Base-by-base conservation (phyloP, 768 basidiomycete species). In the Serendipita sp. region DNA sequence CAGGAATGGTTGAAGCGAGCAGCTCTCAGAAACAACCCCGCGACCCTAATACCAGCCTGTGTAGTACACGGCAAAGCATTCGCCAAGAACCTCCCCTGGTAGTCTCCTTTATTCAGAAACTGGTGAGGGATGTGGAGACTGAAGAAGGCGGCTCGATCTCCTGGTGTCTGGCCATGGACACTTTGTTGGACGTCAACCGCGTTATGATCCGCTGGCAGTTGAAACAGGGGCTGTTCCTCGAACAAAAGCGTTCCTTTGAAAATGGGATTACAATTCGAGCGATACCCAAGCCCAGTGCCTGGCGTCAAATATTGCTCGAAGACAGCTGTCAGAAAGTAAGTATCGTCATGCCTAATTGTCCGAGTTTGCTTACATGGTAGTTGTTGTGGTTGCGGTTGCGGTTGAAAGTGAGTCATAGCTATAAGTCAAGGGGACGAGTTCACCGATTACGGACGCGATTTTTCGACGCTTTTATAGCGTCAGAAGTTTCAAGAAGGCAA, bases 1-100 rank as follows among this genome's bases (percentile, higher is more conserved):
- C 73, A 74, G 13, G 72, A 72, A 41, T 70, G 70, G 63, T 74
- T 74, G 48, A 74, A 69, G 34, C 72, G 70, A 13, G 72, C 67
- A 0, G 67, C 73, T 46, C 66, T 62, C 23, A 73, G 67, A 67
- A 74, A 73, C 16, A 74, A 48, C 11, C 72, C 73, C 10, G 4
- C 54, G 64, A 30, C 5, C 11, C 62, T 60, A 64, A 65, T 34
- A 45, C 4, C 63, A 18, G 16, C 38, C 18, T 35, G 63, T 65
- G 4, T 15, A 15, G 47, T 28, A 66, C 67, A 71, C 41, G 69
- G 70, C 11, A 73, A 58, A 4, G 71, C 69, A 64, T 74, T 74
- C 3, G 73, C 35, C 16, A 23, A 28, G 35, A 60, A 60, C n/a
- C 35, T 23, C 8, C 56, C 56, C 18, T 16, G 28, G 56, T 30